phyloP scores from a whole-genome alignment of 2,329 filamentous ascomycete genomes.

The Epichloe sibirici region DNA sequence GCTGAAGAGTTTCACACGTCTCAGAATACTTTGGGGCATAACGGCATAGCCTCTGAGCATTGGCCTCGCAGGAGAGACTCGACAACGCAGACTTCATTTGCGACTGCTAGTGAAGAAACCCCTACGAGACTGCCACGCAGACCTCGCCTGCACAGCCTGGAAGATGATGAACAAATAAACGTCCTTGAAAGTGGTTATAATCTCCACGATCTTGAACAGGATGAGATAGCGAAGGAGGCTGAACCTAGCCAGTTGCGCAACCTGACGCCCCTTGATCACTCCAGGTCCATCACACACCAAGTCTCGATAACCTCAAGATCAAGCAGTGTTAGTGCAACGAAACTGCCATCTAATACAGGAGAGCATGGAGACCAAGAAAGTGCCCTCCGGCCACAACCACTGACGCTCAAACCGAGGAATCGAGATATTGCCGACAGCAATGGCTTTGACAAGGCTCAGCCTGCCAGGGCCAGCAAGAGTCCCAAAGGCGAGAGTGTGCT shows the following conservation, averaged over 20 bases:
- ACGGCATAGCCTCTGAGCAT: constrained; percentile 11
- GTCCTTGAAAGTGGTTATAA: neutral
- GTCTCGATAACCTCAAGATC: neutral
- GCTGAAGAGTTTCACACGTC: constrained; percentile 21
- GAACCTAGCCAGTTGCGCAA: neutral
- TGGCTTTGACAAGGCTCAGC: neutral
- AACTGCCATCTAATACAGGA: neutral
- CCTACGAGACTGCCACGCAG: neutral
- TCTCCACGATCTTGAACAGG: neutral
- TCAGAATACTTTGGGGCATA: constrained; percentile 23
- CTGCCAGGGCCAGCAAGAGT: neutral
- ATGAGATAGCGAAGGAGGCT: neutral
- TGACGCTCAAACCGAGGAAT: neutral
- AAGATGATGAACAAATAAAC: neutral
- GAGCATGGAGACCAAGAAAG: neutral
- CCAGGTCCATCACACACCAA: neutral
- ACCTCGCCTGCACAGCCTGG: neutral
- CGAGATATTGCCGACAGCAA: neutral
- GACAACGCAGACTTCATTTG: constrained; percentile 5
- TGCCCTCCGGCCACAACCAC: neutral
- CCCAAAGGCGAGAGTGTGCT: neutral
- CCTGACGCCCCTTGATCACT: neutral
- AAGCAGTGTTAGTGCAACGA: neutral
- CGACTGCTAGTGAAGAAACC: neutral
- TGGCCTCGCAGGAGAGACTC: neutral